Conservation (phyloP, 352 stramenopile species). For the Phytophthora foliorum region DNA sequence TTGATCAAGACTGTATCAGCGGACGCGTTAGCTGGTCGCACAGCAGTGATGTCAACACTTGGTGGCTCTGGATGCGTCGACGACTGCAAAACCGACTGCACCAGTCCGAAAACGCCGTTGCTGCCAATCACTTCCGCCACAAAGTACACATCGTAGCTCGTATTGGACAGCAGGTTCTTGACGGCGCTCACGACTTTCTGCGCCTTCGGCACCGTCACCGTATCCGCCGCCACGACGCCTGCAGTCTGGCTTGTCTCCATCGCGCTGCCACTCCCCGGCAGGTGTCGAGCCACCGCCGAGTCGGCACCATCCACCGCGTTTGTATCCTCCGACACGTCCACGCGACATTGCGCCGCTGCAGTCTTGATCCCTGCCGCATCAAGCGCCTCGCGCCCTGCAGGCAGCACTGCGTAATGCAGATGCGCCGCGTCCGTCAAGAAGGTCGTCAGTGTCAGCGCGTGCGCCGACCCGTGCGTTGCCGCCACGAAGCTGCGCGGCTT, state of each 20-base stretch:
- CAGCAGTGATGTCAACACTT: constrained; percentile 24
- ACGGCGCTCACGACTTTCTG: constrained; percentile 67
- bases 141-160: constrained; percentile 88
- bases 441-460: constrained; percentile 73
- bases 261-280: constrained; percentile 10
- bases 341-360: constrained; percentile 38
- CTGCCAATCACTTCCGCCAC: constrained; percentile 80
- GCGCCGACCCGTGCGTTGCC: constrained; percentile 49
- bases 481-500: constrained; percentile 61
- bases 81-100: constrained; percentile 71
- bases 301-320: not conserved
- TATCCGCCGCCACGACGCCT: constrained; percentile 42
- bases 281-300: not conserved
- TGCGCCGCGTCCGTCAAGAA: constrained; percentile 77
- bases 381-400: constrained; percentile 45
- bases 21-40: constrained; percentile 47
- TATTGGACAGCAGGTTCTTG: constrained; percentile 56
- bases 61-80: constrained; percentile 67
- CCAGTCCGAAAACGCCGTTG: constrained; percentile 80
- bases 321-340: constrained; percentile 3
- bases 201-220: constrained; percentile 50
- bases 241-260: constrained; percentile 8
- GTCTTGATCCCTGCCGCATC: constrained; percentile 62
- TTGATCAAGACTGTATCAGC: constrained; percentile 45
- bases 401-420: constrained; percentile 76